phyloP scores from a whole-genome alignment of 225 moss, liverwort and hornwort species.

The Neckera pumila region DNA sequence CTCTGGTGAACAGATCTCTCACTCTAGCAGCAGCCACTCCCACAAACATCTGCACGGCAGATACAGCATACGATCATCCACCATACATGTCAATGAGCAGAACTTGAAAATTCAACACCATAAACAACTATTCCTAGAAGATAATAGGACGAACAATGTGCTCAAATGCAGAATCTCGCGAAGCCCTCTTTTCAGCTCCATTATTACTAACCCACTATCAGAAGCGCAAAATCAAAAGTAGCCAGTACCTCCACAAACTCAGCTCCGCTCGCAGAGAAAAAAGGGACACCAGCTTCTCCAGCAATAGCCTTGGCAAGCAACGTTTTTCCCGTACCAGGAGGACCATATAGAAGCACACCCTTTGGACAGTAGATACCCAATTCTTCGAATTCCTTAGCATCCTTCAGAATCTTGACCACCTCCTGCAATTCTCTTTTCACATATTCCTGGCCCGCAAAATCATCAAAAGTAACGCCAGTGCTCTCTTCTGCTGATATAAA shows the following conservation, averaged over 20 bases:
- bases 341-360: slow-evolving; percentile 94
- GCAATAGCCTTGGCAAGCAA: slow-evolving; percentile 98
- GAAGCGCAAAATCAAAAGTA: not conserved
- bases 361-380: slow-evolving; percentile 97
- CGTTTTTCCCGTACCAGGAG: slow-evolving; percentile 97
- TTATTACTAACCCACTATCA: not conserved
- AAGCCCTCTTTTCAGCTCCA: not conserved
- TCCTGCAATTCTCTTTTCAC: slow-evolving; percentile 97
- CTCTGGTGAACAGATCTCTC: slow-evolving; percentile 84
- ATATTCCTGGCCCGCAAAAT: slow-evolving; percentile 99
- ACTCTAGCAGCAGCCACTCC: slow-evolving; percentile 99
- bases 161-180: not conserved
- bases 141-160: not conserved
- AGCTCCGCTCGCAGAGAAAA: slow-evolving; percentile 97
- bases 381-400: slow-evolving; percentile 83
- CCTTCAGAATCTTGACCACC: slow-evolving; percentile 90
- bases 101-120: not conserved
- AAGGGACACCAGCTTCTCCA: slow-evolving; percentile 99
- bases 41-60: slow-evolving; percentile 80
- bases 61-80: not conserved
- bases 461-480: slow-evolving; percentile 96
- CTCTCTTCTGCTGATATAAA: slow-evolving; percentile 98
- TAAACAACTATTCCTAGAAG: not conserved
- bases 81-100: not conserved
- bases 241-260: slow-evolving; percentile 91